Base-by-base conservation (phyloP, 768 basidiomycete species). In the Gymnopilus dilepis region DNA sequence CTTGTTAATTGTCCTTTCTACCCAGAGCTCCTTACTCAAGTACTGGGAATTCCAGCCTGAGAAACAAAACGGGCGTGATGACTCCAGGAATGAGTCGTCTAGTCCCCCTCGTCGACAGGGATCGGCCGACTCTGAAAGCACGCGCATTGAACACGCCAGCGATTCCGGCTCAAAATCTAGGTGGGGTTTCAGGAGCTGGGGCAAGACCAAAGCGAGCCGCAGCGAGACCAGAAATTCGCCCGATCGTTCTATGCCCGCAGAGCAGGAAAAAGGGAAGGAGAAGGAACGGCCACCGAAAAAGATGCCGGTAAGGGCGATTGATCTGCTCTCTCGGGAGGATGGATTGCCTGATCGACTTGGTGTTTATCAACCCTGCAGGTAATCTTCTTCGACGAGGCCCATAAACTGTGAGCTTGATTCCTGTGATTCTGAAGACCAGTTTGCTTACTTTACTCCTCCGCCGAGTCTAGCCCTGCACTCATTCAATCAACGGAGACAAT, bases 331-430 rank as follows among this genome's bases (percentile, higher is more conserved):
- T 65, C 48, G 30, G 33, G 34, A 28, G 26, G 12, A 26, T 42
- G 13, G 12, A 3, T 31, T 53, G 28, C 30, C 50, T 54, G 21
- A 50, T 60, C 55, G 6, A 40, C 57, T 56, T 34, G 61, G 34
- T 37, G 11, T 41, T 60, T 31, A n/a, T 43, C 48, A 22, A 6
- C n/a, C 17, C 21, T 60, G 22, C 61, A 84, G 82, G 77, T 83
- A 12, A 82, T 94, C 59, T 90, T 94, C 70, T 85, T 95, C 62
- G 93, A 95, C 64, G 93, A 95, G 71, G 91, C 92, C 1, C 93
- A 95, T 70, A 91, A 89, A 72, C 74, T 94, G 88, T 92, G 71
- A 34, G 86, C 53, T 12, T n/a, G 26, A 28, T 24, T 37, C 31
- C 19, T 48, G 31, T 40, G n/a, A 63, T 59, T 51, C 12, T 24